A percentile compares a stretch with the other conserved stretches of the same genome.
Conservation (phyloP, 1,284 basidiomycete genomes). For the Sphagnurus paluster region DNA sequence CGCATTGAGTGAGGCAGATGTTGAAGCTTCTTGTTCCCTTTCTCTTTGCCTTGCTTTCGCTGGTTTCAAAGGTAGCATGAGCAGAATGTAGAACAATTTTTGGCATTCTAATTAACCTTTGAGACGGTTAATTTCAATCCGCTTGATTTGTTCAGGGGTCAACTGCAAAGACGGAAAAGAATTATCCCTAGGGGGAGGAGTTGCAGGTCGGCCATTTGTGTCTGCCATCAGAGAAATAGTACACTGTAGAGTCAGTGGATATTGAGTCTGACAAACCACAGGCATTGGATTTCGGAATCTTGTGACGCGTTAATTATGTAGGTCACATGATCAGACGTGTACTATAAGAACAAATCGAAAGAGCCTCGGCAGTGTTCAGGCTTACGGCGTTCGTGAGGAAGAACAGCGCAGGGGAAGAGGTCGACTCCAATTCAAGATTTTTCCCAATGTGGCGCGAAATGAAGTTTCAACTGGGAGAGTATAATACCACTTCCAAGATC, state of each 20-base stretch:
- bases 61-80: conserved; percentile 17
- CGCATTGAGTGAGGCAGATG: conserved; percentile 49
- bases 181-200: conserved; percentile 1
- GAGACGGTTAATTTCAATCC: conserved; percentile 10
- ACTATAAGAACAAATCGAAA: too few species aligned
- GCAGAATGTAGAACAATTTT: background rate
- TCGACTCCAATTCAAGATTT: too few species aligned
- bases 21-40: conserved; percentile 49
- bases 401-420: too few species aligned
- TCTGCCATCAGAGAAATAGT: conserved; percentile 3
- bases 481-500: too few species aligned
- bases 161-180: background rate
- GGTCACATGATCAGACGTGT: conserved; percentile 8
- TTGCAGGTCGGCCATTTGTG: background rate
- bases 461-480: too few species aligned
- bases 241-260: too few species aligned
- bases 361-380: too few species aligned
- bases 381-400: too few species aligned
- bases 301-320: background rate
- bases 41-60: conserved; percentile 63
- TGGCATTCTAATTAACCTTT: too few species aligned
- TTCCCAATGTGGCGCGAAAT: too few species aligned
- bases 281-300: too few species aligned
- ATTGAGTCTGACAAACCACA: too few species aligned
- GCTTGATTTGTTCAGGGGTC: conserved; percentile 9